phyloP scores from a whole-genome alignment of 2,329 filamentous ascomycete species.

The Trichothecium sympodiale region DNA sequence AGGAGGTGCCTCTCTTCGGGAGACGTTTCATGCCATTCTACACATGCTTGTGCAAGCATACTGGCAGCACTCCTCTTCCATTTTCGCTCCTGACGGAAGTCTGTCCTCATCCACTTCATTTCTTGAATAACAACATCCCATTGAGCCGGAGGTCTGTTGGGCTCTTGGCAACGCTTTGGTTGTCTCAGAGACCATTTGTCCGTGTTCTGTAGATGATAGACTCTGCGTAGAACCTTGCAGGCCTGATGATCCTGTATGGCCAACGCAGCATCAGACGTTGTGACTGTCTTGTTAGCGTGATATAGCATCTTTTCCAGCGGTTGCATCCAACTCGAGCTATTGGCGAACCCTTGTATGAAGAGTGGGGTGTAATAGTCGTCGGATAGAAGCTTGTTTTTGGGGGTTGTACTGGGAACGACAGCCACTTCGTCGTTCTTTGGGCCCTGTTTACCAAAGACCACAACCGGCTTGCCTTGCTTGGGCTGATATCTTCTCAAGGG shows the following conservation, averaged over 20 bases:
- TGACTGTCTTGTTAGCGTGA: slow-evolving; percentile 80
- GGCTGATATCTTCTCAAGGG: slow-evolving; percentile 42
- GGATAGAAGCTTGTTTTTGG: slow-evolving; percentile 32
- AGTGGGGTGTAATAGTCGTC: slow-evolving; percentile 56
- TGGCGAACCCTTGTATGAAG: slow-evolving; percentile 46
- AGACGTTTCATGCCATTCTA: slow-evolving; percentile 62
- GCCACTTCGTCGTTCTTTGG: slow-evolving; percentile 36
- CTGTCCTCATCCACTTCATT: slow-evolving; percentile 96
- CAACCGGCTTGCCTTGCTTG: slow-evolving; percentile 53
- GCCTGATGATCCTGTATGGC: slow-evolving; percentile 80
- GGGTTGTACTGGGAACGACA: slow-evolving; percentile 23
- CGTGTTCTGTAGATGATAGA: slow-evolving; percentile 82
- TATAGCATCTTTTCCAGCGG: slow-evolving; percentile 61
- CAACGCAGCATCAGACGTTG: slow-evolving; percentile 73
- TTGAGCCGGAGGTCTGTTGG: slow-evolving; percentile 63
- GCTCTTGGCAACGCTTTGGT: slow-evolving; percentile 73
- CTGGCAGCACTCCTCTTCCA: slow-evolving; percentile 81
- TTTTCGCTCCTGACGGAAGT: slow-evolving; percentile 87
- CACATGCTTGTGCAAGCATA: slow-evolving; percentile 72
- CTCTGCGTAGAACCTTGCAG: slow-evolving; percentile 71
- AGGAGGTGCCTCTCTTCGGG: slow-evolving; percentile 53
- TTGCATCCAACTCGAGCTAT: slow-evolving; percentile 46
- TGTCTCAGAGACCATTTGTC: slow-evolving; percentile 92
- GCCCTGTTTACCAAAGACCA: slow-evolving; percentile 64
- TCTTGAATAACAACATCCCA: slow-evolving; percentile 82